phyloP scores from a whole-genome alignment of 2,329 filamentous ascomycete genomes.

The Fusarium sp. region DNA sequence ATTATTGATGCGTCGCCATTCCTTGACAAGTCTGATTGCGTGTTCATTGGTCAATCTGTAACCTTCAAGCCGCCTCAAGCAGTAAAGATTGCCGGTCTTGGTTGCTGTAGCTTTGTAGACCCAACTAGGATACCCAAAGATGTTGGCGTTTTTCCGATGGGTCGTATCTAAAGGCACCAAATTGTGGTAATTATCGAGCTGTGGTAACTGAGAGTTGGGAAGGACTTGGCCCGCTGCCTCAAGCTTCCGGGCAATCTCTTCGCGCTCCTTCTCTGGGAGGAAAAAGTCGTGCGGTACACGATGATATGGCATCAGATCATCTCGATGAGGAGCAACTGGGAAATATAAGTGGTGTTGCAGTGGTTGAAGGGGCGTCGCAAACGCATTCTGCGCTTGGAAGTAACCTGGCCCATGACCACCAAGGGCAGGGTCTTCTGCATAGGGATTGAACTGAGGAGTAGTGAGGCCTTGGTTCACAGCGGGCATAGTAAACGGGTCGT shows the following conservation, averaged over 20 bases:
- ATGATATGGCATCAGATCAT: slow-evolving; percentile 86
- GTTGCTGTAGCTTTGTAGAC: slow-evolving; percentile 93
- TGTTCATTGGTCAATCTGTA: slow-evolving; percentile 91
- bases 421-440: slow-evolving; percentile 77
- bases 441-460: slow-evolving; percentile 75
- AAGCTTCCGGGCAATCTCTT: slow-evolving; percentile 89
- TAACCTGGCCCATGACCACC: slow-evolving; percentile 70
- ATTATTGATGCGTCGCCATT: slow-evolving; percentile 88
- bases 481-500: slow-evolving; percentile 74
- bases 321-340: slow-evolving; percentile 83
- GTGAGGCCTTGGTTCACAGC: slow-evolving; percentile 64
- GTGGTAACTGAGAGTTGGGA: slow-evolving; percentile 79
- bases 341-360: slow-evolving; percentile 95
- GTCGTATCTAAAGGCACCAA: slow-evolving; percentile 88
- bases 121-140: slow-evolving; percentile 92
- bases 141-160: slow-evolving; percentile 79
- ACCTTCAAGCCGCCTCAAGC: slow-evolving; percentile 85
- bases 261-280: slow-evolving; percentile 84
- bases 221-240: slow-evolving; percentile 88
- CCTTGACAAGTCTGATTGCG: slow-evolving; percentile 85
- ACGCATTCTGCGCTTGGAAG: slow-evolving; percentile 70
- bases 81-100: slow-evolving; percentile 91
- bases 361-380: slow-evolving; percentile 68
- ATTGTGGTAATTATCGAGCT: slow-evolving; percentile 90
- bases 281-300: slow-evolving; percentile 92